These are phyloP conservation scores for Candida ipomoeae DNA, from an alignment of 805 yeast species.

Conservation along the genomic window DNA sequence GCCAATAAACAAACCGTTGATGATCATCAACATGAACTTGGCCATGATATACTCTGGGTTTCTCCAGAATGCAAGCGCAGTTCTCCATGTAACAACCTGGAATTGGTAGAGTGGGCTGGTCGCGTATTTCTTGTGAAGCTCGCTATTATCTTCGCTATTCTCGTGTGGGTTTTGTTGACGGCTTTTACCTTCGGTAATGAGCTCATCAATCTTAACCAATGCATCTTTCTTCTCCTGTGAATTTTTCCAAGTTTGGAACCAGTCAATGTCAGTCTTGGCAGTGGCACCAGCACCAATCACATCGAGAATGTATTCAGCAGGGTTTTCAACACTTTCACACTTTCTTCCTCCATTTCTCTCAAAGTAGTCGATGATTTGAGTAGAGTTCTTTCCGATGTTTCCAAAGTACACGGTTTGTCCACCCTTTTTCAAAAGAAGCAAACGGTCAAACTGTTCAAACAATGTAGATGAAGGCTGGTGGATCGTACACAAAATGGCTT, in stretches of 20 bases:
- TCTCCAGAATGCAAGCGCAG: conserved; percentile 15
- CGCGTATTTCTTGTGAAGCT: conserved; percentile 12
- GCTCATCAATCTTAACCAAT: conserved; percentile 9
- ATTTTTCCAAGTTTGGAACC: conserved; percentile 15
- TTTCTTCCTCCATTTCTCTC: conserved; percentile 13
- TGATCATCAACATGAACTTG: conserved; percentile 29
- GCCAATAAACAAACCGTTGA: conserved; percentile 34
- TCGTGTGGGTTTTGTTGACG: conserved; percentile 5
- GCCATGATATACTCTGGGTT: conserved; percentile 17
- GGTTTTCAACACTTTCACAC: conserved; percentile 14
- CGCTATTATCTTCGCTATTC: background rate
- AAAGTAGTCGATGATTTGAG: conserved; percentile 11
- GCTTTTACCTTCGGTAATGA: conserved; percentile 5
- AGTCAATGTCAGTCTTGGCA: conserved; percentile 11
- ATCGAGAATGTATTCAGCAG: conserved; percentile 18
- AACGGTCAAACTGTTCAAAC: conserved; percentile 55
- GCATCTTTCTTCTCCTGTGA: conserved; percentile 9
- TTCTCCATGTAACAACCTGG: conserved; percentile 9
- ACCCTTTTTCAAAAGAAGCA: conserved; percentile 42
- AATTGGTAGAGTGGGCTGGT: conserved; percentile 7
- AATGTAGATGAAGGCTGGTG: conserved; percentile 49
- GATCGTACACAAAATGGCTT: conserved; percentile 56
- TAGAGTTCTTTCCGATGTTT: conserved; percentile 14
- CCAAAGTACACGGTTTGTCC: conserved; percentile 20
- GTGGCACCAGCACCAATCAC: conserved; percentile 20